phyloP scores from a whole-genome alignment of 257 asterid genomes.

The Solanum lignicaule region DNA sequence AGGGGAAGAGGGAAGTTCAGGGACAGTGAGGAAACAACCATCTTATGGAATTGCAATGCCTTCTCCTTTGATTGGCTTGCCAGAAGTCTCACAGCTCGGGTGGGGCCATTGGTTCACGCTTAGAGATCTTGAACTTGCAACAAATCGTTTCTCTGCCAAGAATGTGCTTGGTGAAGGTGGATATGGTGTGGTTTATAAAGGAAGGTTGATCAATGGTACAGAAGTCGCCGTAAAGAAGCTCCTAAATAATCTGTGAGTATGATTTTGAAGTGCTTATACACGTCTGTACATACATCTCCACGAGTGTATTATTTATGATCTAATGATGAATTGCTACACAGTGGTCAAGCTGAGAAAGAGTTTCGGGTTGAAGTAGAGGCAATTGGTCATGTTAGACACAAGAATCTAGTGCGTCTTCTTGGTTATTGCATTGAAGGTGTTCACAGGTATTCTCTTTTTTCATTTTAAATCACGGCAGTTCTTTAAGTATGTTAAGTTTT shows the following conservation, averaged over 20 bases:
- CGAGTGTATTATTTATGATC: neutral
- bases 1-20: slow-evolving; percentile 91
- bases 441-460: slow-evolving; percentile 48
- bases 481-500: neutral
- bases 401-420: slow-evolving; percentile 90
- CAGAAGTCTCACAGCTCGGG: slow-evolving; percentile 90
- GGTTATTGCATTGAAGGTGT: slow-evolving; percentile 98
- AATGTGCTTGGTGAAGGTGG: slow-evolving; percentile 93
- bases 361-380: slow-evolving; percentile 97
- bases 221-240: slow-evolving; percentile 95
- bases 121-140: slow-evolving; percentile 84
- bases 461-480: neutral
- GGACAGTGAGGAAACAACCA: slow-evolving; percentile 44
- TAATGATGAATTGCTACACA: slow-evolving; percentile 18
- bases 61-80: slow-evolving; percentile 87
- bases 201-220: slow-evolving; percentile 72
- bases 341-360: slow-evolving; percentile 98
- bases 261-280: neutral
- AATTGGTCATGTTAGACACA: slow-evolving; percentile 93
- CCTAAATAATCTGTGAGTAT: slow-evolving; percentile 84
- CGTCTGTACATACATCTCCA: neutral
- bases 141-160: slow-evolving; percentile 61
- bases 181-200: slow-evolving; percentile 81
- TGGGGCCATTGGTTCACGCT: slow-evolving; percentile 99
- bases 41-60: slow-evolving; percentile 57